Evolutionary conservation across 1,284 basidiomycete genomes (phyloP).

Genomic region (Ganoderma resinaceum): DNA sequence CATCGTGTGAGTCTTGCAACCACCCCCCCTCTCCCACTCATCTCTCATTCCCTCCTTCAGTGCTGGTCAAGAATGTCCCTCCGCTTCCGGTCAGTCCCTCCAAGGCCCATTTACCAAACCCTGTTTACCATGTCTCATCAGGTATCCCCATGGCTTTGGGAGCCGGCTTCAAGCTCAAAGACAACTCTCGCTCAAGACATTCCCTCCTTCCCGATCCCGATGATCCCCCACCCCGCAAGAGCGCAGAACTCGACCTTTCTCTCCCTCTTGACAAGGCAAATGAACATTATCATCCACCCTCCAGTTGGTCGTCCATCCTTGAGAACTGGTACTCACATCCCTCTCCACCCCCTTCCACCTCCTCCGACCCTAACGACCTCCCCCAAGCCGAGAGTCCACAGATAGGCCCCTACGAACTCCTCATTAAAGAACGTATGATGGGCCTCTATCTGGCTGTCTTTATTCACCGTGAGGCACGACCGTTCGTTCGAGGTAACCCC

Average conservation of each 20-base stretch:
- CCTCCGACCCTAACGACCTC: conserved; percentile 20
- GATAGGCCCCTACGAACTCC: conserved; percentile 73
- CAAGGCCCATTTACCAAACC: not conserved
- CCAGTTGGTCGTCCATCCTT: conserved; percentile 76
- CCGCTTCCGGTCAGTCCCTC: conserved; percentile 59
- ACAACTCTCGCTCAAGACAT: conserved; percentile 36
- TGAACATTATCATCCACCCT: conserved; percentile 35
- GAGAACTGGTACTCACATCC: conserved; percentile 73
- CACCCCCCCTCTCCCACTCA: conserved; percentile 13
- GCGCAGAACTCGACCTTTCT: conserved; percentile 25
- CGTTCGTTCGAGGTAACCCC: conserved; percentile 60
- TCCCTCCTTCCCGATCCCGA: conserved; percentile 26
- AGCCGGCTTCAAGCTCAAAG: conserved; percentile 73
- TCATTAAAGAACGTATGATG: conserved; percentile 89
- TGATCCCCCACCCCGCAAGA: conserved; percentile 28
- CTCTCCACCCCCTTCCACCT: conserved; percentile 2
- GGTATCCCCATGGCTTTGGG: conserved; percentile 80
- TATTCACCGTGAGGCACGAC: conserved; percentile 69
- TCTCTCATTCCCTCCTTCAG: conserved; percentile 44
- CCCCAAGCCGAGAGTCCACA: conserved; percentile 31
- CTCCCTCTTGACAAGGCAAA: conserved; percentile 23
- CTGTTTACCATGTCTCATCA: conserved; percentile 33
- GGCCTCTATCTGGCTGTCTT: conserved; percentile 84
- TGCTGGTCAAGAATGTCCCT: conserved; percentile 86
- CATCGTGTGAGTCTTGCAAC: conserved; percentile 63